Evolutionary conservation across 1,284 basidiomycete genomes (phyloP), one percentile per base, ranked within the genome.

Genomic region (Apiotrichum montevideense): DNA sequence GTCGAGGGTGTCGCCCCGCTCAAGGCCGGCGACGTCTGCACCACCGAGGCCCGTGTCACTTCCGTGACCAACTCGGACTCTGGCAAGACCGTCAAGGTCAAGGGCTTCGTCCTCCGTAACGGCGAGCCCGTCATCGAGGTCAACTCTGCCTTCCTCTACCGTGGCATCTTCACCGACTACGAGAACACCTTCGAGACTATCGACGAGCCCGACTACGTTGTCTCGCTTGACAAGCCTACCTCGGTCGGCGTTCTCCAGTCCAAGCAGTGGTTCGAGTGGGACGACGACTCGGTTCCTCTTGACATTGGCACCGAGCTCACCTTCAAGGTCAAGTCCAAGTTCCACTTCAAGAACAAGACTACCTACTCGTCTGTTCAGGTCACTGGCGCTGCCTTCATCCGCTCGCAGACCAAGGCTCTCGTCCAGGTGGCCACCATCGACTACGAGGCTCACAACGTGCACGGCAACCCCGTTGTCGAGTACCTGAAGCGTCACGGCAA

Each of bases 251-350:
- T 98, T 15, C 80, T 98, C 13, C 85, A 89, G 71, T 91, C 90
- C 58, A 98, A 98, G 81, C 89, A 95, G 73, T 98, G 96, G 95
- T 95, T 98, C 77, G 85, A 88, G 57, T 98, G 94, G 95, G 85
- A 88, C 56, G 86, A 95, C 70, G 86, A 89, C 54, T 80, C 85
- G 7, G 83, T 84, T 60, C 86, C 90, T 42, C 85, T 93, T 44
- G 79, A 84, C 56, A 83, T 88, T 10, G 92, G 91, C 44, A 87
- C 87, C 45, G 84, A 83, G 3, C 85, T 98, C 53, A 85, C 93
- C 65, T 96, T 98, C 88, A 87, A 88, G 62, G 81, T 89, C 64
- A 84, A 85, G 68, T 91, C 89, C 14, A 85, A 89, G 70, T 85
- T 92, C 53, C 85, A 85, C 33, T 98, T 90, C 85, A 90, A 91